phyloP scores from a whole-genome alignment of 345 rosid species.

The Heritiera fomes region DNA sequence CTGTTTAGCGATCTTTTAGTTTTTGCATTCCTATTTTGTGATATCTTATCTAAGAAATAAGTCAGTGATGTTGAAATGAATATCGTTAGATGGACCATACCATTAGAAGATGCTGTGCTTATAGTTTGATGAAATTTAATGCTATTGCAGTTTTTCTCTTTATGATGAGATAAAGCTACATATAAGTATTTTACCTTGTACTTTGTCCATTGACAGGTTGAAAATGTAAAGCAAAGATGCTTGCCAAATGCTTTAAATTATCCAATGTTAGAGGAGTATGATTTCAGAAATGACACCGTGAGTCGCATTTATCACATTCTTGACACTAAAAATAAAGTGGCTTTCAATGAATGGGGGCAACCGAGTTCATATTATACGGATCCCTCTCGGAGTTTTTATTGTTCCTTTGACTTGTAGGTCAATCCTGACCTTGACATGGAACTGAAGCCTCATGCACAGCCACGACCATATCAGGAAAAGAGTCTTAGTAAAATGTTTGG shows the following conservation, averaged over 20 bases:
- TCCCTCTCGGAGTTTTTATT: constrained; percentile 12
- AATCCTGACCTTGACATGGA: constrained; percentile 95
- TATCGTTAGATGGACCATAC: neutral
- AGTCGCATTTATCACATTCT: constrained; percentile 30
- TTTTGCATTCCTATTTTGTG: neutral
- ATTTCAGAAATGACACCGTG: constrained; percentile 89
- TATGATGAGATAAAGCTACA: neutral
- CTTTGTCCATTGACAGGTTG: constrained; percentile 58
- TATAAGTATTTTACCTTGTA: neutral
- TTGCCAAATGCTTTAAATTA: constrained; percentile 92
- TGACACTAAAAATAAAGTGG: neutral
- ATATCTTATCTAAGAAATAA: neutral
- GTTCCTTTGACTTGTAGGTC: constrained; percentile 47
- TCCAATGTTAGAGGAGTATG: constrained; percentile 99
- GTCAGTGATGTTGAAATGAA: neutral
- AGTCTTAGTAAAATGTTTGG: constrained; percentile 99
- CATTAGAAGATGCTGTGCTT: neutral
- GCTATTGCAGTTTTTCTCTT: neutral
- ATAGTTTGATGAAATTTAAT: neutral
- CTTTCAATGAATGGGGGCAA: neutral
- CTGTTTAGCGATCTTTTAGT: neutral
- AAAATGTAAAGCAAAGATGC: constrained; percentile 96
- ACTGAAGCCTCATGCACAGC: constrained; percentile 92
- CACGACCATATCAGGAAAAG: constrained; percentile 96
- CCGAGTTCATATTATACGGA: neutral